Conservation (phyloP, 2,329 filamentous ascomycete species). For the Epichloe brachyelytri region DNA sequence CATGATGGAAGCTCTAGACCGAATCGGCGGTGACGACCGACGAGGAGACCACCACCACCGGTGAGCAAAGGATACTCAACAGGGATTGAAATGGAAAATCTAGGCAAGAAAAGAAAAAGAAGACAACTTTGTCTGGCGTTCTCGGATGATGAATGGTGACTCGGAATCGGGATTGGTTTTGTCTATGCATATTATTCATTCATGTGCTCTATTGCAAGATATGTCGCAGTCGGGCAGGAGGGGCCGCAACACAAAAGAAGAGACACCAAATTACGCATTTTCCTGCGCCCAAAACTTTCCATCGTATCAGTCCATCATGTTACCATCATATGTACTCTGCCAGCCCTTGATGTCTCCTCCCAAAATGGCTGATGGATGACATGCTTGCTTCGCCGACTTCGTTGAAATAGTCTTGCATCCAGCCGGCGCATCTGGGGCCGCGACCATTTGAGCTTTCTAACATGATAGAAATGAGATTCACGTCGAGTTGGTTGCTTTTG, state of each 20-base stretch:
- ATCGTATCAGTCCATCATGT: conserved; percentile 38
- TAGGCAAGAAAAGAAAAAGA: not conserved
- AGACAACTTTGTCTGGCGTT: conserved; percentile 21
- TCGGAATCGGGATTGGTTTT: conserved; percentile 1
- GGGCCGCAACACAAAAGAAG: not conserved
- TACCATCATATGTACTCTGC: conserved; percentile 34
- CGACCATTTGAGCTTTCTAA: too few species aligned
- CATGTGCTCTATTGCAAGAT: not conserved
- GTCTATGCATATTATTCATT: not conserved
- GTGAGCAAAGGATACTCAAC: conserved; percentile 9
- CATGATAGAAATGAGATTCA: too few species aligned
- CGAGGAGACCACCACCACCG: conserved; percentile 19
- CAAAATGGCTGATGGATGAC: conserved; percentile 34
- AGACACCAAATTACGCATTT: not conserved
- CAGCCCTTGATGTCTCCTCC: conserved; percentile 42
- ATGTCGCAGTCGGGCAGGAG: not conserved
- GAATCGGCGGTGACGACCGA: conserved; percentile 50
- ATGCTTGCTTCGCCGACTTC: conserved; percentile 30
- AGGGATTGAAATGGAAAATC: conserved; percentile 4
- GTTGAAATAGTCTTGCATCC: conserved; percentile 35
- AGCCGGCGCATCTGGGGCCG: too few species aligned
- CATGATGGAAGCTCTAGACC: conserved; percentile 77
- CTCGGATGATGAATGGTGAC: conserved; percentile 13
- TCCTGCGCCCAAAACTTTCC: conserved; percentile 21
- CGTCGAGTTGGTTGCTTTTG: conserved; percentile 8